A percentile compares a stretch with the other conserved stretches of the same genome.
Evolutionary conservation across 768 basidiomycete genomes (phyloP).

Genomic region (Multifurca ochricompacta): DNA sequence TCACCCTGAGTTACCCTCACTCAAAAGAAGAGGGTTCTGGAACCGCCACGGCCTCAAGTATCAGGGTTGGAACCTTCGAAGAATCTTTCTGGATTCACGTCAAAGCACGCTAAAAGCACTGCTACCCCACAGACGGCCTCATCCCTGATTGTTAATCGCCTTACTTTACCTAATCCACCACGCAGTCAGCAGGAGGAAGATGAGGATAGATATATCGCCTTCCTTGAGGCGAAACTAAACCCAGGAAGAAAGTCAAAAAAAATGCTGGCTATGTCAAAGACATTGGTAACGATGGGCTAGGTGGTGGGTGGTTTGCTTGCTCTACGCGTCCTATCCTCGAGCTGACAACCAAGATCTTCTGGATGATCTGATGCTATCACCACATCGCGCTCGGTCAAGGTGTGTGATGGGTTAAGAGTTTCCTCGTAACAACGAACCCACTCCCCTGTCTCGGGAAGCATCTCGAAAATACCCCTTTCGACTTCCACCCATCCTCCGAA

Average conservation of each 20-base stretch:
- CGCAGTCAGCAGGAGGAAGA: conserved; percentile 43
- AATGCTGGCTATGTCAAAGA: conserved; percentile 36
- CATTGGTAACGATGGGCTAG: conserved; percentile 71
- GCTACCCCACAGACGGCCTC: conserved; percentile 26
- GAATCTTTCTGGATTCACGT: not conserved
- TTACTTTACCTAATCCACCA: conserved; percentile 11
- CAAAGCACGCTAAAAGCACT: conserved; percentile 12
- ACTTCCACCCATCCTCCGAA: conserved; percentile 19
- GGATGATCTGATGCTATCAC: conserved; percentile 19
- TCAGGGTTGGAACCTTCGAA: conserved; percentile 5
- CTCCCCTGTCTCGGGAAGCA: not conserved
- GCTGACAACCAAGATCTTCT: conserved; percentile 23
- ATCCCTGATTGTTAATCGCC: conserved; percentile 28
- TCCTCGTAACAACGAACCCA: not conserved
- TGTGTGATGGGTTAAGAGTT: not conserved
- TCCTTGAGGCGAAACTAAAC: conserved; percentile 73
- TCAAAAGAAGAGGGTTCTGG: conserved; percentile 36
- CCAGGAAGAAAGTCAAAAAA: conserved; percentile 34
- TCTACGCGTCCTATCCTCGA: not conserved
- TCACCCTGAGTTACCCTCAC: conserved; percentile 38
- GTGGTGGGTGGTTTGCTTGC: conserved; percentile 44
- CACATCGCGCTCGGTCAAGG: not conserved
- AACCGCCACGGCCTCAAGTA: not conserved
- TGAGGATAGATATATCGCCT: conserved; percentile 82
- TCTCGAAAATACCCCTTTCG: not conserved